These are phyloP conservation scores for Auriculariales sp. DNA, from an alignment of 768 basidiomycete genomes.

Conservation along the genomic window DNA sequence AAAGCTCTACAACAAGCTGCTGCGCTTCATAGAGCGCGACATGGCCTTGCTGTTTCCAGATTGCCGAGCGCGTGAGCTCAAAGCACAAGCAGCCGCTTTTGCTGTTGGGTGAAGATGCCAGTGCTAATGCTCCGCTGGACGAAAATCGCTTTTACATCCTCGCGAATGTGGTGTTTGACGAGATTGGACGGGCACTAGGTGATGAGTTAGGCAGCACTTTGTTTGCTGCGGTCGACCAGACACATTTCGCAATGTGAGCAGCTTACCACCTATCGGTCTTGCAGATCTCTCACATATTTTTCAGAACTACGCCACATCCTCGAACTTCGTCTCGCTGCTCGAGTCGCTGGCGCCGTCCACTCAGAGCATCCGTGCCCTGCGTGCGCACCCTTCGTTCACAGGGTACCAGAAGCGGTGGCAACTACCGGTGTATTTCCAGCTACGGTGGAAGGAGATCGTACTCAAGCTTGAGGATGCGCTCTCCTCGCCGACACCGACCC, in stretches of 20 bases:
- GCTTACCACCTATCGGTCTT: background rate
- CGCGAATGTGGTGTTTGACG: conserved; percentile 80
- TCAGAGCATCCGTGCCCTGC: conserved; percentile 54
- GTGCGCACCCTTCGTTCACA: conserved; percentile 50
- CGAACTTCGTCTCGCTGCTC: conserved; percentile 67
- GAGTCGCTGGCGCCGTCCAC: conserved; percentile 72
- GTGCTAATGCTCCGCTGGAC: conserved; percentile 5
- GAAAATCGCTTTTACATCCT: conserved; percentile 61
- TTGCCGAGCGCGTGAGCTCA: conserved; percentile 51
- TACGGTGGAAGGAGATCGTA: conserved; percentile 93
- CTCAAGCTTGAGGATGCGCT: conserved; percentile 59
- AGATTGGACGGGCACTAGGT: conserved; percentile 66
- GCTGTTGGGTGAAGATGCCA: conserved; percentile 5
- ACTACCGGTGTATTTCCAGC: conserved; percentile 89
- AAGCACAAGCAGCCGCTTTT: conserved; percentile 19
- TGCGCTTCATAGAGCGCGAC: conserved; percentile 69
- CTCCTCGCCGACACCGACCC: conserved; percentile 7
- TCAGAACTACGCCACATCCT: conserved; percentile 75
- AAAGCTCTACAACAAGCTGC: conserved; percentile 63
- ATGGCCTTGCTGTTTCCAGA: conserved; percentile 58
- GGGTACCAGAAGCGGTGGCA: conserved; percentile 86
- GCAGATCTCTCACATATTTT: background rate
- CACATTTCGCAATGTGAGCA: conserved; percentile 70
- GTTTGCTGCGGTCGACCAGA: conserved; percentile 89
- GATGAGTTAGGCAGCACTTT: conserved; percentile 69